phyloP scores from a whole-genome alignment of 441 rosid genomes.

The Euphorbia schlechtendalii region DNA sequence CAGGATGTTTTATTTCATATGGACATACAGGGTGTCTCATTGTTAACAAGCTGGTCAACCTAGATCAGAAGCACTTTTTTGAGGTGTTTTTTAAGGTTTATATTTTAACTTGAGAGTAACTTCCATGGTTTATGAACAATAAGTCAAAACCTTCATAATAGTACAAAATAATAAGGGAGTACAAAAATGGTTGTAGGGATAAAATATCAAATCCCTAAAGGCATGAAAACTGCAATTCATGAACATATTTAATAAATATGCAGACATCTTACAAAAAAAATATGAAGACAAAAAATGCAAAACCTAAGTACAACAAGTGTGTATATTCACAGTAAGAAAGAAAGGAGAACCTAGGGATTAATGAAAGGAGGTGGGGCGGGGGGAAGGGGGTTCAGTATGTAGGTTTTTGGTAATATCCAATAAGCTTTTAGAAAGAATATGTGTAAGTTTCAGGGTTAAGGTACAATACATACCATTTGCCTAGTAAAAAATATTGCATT shows the following conservation, averaged over 20 bases:
- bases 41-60: no score
- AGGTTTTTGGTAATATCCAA: conserved; percentile 27
- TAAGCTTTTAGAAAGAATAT: conserved; percentile 62
- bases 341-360: conserved; percentile 35
- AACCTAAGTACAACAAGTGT: conserved; percentile 1
- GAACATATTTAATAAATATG: no score
- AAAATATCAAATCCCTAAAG: not conserved
- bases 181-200: not conserved
- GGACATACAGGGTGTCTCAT: no score
- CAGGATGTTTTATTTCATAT: not conserved
- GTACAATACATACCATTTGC: conserved; percentile 49
- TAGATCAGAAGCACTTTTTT: no score
- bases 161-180: no score
- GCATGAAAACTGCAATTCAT: not conserved
- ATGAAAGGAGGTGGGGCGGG: conserved; percentile 26
- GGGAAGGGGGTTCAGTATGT: conserved; percentile 7
- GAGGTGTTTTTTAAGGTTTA: no score
- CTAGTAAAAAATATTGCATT: conserved; percentile 35
- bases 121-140: no score
- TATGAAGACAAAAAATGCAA: conserved; percentile 10
- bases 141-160: no score
- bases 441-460: conserved; percentile 37
- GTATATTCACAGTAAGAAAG: conserved; percentile 21
- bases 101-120: no score
- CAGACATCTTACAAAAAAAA: no score